A percentile compares a stretch with the other conserved stretches of the same genome.
Evolutionary conservation across 163 green algal species (phyloP).

Genomic region (Trebouxia gelatinosa): DNA sequence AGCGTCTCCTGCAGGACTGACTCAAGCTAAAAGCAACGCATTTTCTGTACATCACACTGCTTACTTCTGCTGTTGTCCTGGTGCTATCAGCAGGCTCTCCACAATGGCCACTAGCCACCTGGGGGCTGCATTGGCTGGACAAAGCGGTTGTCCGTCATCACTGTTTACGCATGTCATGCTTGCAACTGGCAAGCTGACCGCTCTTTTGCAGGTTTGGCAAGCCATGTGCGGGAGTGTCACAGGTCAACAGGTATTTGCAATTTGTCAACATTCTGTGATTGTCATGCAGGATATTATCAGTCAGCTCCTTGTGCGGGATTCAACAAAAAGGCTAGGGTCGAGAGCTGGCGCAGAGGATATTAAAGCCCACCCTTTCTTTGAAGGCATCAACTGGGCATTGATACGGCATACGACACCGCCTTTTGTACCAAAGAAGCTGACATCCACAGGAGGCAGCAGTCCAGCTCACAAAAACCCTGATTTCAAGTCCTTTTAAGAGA

Average conservation of each 20-base stretch:
- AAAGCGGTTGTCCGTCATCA: neutral
- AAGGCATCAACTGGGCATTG: conserved; percentile 88
- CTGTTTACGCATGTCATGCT: neutral
- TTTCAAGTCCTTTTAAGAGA: conserved; percentile 5
- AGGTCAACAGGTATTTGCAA: neutral
- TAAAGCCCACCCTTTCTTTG: conserved; percentile 93
- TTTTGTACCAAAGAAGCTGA: conserved; percentile 43
- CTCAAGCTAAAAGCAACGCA: neutral
- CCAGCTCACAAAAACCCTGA: conserved; percentile 18
- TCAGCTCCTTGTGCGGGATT: conserved; percentile 80
- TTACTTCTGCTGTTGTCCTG: neutral
- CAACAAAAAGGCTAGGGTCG: conserved; percentile 75
- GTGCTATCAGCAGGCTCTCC: neutral
- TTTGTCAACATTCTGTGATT: neutral
- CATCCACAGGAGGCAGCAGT: conserved; percentile 1
- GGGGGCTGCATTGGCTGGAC: no score
- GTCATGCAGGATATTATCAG: conserved; percentile 70
- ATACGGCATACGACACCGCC: conserved; percentile 72
- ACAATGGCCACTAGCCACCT: neutral
- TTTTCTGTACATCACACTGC: no score
- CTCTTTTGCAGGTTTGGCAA: neutral
- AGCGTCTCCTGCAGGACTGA: neutral
- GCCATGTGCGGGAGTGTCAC: neutral
- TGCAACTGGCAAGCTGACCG: neutral
- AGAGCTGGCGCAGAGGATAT: conserved; percentile 90